Evolutionary conservation across 2,329 filamentous ascomycete species (phyloP), one percentile per base, ranked within the genome.

Genomic region (Hirsutella rhossiliensis): DNA sequence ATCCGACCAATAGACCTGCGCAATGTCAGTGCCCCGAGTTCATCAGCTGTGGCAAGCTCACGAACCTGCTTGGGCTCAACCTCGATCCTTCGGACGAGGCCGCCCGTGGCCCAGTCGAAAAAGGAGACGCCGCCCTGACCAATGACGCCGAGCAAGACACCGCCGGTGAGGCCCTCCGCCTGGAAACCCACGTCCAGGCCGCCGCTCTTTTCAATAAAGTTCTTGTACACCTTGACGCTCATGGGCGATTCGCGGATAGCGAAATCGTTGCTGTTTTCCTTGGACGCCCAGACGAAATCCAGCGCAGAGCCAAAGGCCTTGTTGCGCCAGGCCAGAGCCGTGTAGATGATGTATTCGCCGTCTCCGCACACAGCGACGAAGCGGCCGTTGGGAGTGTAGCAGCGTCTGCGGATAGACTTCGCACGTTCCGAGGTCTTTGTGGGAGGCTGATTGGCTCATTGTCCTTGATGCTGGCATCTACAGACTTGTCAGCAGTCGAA

Each of bases 341-440:
- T 97, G 69, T 97, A 97, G 57, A 97, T 95, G 62, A 97, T 97
- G 68, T 96, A 98, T 65, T 98, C 92, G 49, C 92, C 92, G 61
- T 98, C 92, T 52, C 92, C 92, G 52, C 90, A 97, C 40, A 75
- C 71, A 17, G 71, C 63, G 41, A 92, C 86, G 53, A 92, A 92
- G 48, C 88, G 80, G 42, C 88, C 88, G 55, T 98, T 98, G 31
- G 92, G 89, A 96, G 68, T 98, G 92, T 31, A 87, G 77, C 42
- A 98, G 75, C 0, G 88, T 94, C 60, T 96, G 89, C 1, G 92
- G 92, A 64, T 96, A 98, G 38, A 98, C 83, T 67, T 98, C 92
- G 60, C 90, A 97, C 31, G 85, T 92, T 31, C 92, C 92, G 39
- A 98, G 78, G 51, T 98, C 92, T 68, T 98, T 42, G 86, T 88